Evolutionary conservation across 1,284 basidiomycete species (phyloP), one percentile per base, ranked within the genome.

Genomic region (Cutaneotrichosporon sp.): DNA sequence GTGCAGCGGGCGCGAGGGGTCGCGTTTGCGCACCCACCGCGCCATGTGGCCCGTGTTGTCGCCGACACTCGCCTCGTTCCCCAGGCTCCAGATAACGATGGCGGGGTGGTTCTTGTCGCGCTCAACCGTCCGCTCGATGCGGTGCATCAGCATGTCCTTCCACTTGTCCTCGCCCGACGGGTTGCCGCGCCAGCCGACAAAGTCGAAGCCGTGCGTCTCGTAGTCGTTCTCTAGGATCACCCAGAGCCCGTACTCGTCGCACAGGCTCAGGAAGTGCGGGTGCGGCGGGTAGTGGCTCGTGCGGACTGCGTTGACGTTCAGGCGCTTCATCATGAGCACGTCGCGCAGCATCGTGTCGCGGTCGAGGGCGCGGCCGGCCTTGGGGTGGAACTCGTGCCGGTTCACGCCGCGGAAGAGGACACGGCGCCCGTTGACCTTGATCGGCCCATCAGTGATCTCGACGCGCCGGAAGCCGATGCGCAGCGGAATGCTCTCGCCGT

Each of bases 71-170:
- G 63, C 65, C 56, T 71, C 69, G 54, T 71, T 71, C n/a, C 69
- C 69, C 5, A 71, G 59, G 4, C 63, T 64, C 68, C 69, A 71
- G 36, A 71, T 67, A 47, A 71, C 59, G 42, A 71, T 56, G 8
- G 63, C 64, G 1, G 68, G 60, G 54, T 69, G 68, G 49, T 71
- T 71, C 67, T 71, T 71, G 63, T 71, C 69, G 7, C 69, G 64
- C 60, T 69, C 65, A 4, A 69, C 55, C 47, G 63, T 64, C 25
- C 69, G 54, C 50, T 61, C 25, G 4, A 54, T 46, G 16, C 69
- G 66, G 49, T 67, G 53, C n/a, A 71, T 42, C 5, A 71, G 49
- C 8, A 67, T 65, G 1, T 60, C 58, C 20, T 20, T 54, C 63
- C 63, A 71, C 4, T 13, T 22, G 13, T 49, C 46, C 24, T 51